Evolutionary conservation across 371 early-diverging fungal genomes (phyloP).

Genomic region (Apophysomyces variabilis): DNA sequence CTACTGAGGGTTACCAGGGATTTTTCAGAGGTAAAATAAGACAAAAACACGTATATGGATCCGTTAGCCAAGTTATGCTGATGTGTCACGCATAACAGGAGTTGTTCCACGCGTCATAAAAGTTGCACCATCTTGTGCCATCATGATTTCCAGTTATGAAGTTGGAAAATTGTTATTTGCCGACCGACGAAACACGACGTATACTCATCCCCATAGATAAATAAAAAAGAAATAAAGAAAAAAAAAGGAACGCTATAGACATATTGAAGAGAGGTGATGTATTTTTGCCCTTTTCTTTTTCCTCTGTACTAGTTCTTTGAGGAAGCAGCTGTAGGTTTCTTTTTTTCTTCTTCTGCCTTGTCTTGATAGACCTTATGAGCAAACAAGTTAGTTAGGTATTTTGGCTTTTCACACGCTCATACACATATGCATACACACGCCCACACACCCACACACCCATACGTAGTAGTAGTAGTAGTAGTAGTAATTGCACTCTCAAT

Average conservation of each 20-base stretch:
- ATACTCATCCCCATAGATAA: conserved; percentile 6
- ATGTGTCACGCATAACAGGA: conserved; percentile 40
- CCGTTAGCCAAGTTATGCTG: background rate
- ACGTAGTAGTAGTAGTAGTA: no score
- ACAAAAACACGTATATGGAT: background rate
- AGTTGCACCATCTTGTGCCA: conserved; percentile 95
- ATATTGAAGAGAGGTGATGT: no score
- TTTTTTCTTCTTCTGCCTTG: conserved; percentile 3
- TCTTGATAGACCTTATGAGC: conserved; percentile 6
- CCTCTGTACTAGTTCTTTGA: background rate
- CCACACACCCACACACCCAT: no score
- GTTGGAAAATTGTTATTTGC: conserved; percentile 70
- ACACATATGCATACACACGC: no score
- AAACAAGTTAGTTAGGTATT: no score
- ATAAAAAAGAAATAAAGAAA: background rate
- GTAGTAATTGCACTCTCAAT: conserved; percentile 1
- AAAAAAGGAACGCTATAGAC: background rate
- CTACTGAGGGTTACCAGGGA: conserved; percentile 33
- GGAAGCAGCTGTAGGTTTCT: background rate
- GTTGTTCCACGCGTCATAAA: conserved; percentile 83
- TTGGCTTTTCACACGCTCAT: no score
- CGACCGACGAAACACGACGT: conserved; percentile 22
- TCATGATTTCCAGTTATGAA: conserved; percentile 94
- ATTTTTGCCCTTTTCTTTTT: background rate
- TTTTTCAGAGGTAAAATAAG: conserved; percentile 28